Base-by-base conservation (phyloP, 2,329 filamentous ascomycete species). In the Stemphylium vesicarium region DNA sequence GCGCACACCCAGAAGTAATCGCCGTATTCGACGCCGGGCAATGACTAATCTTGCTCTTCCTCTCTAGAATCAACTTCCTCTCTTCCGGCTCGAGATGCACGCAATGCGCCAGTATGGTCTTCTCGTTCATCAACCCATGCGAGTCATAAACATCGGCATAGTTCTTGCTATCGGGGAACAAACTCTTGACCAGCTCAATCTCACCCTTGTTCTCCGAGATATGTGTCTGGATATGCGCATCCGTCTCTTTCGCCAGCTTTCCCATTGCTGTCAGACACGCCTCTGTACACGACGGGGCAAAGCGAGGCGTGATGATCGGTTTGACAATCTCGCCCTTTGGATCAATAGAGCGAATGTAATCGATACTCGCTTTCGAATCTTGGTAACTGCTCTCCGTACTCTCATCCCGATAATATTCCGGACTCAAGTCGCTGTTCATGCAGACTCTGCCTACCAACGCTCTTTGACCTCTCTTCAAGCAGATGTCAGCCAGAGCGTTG, bases 361-460 rank as follows among this genome's bases (percentile, higher is more conserved):
- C 73, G 50, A 82, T 79, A 45, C 71, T 77, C 4, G 72, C 76
- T 63, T 69, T 65, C 8, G 76, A 76, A 26, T 74, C 74, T 2
- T 78, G 78, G 44, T 96, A 87, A 0, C 86, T 82, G 20, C 81
- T 78, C 2, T 84, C 83, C 0, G 86, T 76, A 13, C 84, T 86
- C 53, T 84, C 84, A 72, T 99, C 95, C 18, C 87, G 83, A 78
- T 98, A 98, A 78, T 88, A 90, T 1, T 84, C 82, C 0, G 93
- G 93, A 33, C 86, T 88, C 4, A 89, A 74, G 26, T 84, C 83
- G 37, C 62, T 64, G 74, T 98, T 92, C 95, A 99, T 98, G 80
- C 93, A 97, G n/a, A 96, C 91, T 36, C 95, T 84, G 29, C 95
- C 95, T 36, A 99, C 85, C 62, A 98, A 90, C 6, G 95, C 95